phyloP scores from a whole-genome alignment of 176 grass and related monocot species.

The Avena atlantica region DNA sequence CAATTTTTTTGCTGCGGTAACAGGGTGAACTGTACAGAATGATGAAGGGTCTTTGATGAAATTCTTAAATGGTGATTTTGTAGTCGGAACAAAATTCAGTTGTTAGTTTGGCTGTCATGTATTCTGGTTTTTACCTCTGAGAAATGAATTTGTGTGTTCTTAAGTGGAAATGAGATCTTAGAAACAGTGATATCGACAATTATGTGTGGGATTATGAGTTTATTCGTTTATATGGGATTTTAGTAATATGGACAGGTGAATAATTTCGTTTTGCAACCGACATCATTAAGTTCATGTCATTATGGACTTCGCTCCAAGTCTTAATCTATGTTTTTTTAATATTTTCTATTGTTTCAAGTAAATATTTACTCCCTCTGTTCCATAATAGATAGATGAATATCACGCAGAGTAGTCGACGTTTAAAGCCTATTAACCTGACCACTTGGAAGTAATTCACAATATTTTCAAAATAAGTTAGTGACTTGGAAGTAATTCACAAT shows the following conservation, averaged over 20 bases:
- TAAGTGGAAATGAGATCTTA: neutral
- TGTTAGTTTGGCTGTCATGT: neutral
- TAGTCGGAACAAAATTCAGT: neutral
- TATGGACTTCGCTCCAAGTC: neutral
- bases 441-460: slow-evolving; percentile 1
- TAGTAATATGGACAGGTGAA: neutral
- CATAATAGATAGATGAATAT: neutral
- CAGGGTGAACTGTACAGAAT: neutral
- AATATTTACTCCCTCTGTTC: no score
- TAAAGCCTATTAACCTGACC: neutral
- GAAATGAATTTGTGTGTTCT: slow-evolving; percentile 1
- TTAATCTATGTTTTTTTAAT: neutral
- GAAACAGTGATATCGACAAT: neutral
- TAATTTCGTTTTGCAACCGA: neutral
- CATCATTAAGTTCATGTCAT: neutral
- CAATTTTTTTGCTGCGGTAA: neutral
- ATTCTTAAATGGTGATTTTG: slow-evolving; percentile 6
- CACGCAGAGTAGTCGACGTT: neutral
- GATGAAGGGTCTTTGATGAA: neutral
- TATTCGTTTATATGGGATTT: neutral
- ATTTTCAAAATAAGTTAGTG: neutral
- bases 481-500: neutral
- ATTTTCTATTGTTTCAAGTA: no score
- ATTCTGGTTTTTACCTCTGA: neutral
- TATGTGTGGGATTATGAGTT: neutral